Percentiles rank a stretch among this genome's conserved stretches.
phyloP scores from a whole-genome alignment of 2,329 filamentous ascomycete genomes.

The Orbilia quercus region DNA sequence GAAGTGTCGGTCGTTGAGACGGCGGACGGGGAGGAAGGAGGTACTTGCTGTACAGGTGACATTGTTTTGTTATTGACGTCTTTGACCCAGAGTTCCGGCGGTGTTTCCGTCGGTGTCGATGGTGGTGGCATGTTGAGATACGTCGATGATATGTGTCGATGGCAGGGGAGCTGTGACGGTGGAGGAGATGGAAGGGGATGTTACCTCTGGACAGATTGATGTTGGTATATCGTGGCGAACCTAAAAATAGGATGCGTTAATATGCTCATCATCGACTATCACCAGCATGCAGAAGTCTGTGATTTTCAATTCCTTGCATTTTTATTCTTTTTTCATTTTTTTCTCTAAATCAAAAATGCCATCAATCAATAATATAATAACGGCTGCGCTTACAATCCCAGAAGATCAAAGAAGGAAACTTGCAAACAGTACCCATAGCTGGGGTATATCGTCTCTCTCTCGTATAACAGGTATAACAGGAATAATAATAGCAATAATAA shows the following conservation, averaged over 20 bases:
- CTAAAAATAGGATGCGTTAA: neutral
- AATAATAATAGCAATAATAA: neutral
- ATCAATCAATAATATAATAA: constrained; percentile 17
- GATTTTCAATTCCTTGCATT: constrained; percentile 12
- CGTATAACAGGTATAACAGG: neutral
- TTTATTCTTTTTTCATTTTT: constrained; percentile 30
- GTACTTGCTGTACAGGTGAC: neutral
- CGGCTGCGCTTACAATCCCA: neutral
- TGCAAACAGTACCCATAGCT: neutral
- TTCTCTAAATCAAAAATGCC: constrained; percentile 29
- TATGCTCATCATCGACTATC: neutral
- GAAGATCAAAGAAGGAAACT: neutral
- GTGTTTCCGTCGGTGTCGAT: constrained; percentile 5
- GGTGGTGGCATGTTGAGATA: neutral
- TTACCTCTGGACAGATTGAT: neutral
- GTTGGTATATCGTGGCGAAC: neutral
- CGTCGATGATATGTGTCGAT: neutral
- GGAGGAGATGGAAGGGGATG: neutral
- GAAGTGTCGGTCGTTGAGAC: neutral
- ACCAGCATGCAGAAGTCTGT: neutral
- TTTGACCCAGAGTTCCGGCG: constrained; percentile 23
- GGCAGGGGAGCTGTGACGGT: neutral
- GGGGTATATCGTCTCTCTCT: neutral
- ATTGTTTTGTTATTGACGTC: constrained; percentile 2
- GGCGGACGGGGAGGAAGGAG: neutral